Evolutionary conservation across 78 protist species (phyloP), one percentile per base, ranked within the genome.

Genomic region (Speleostelium caveatum): DNA sequence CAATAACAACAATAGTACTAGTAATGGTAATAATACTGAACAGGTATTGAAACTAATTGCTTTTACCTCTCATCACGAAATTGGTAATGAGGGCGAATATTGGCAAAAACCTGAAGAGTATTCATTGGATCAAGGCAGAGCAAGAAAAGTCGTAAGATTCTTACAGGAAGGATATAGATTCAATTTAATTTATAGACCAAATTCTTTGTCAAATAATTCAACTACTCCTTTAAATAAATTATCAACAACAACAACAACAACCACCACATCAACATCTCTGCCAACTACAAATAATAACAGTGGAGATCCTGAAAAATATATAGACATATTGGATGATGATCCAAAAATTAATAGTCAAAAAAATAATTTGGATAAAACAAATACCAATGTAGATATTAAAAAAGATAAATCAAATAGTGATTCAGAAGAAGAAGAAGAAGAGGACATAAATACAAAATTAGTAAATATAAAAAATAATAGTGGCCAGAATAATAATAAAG

Each of bases 71-170:
- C 76, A 69, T 30, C 76, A 69, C 19, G 76, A 69, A 14, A 69
- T 69, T 30, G 76, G 76, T 19, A 32, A 24, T 30, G 76, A 69
- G 19, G 76, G 76, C 28, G 76, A 69, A 19, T 12, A 33, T 69
- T 69, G 76, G 76, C 28, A 45, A n/a, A 69, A 69, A 69, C 76
- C 76, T 17, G 76, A 45, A 19, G 76, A 69, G 16, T 69, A 69
- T 28, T 69, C 76, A 21, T 69, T 69, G 49, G 76, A 69, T 69
- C 76, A 69, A 69, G 76, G 76, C 30, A 69, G 76, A 69, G 76
- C 76, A 28, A 39, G 49, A 69, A 69, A 69, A 49, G 60, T 69
- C 3, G 60, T 69, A n/a, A 69, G 39, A 69, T 69, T 69, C 59
- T n/a, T 53, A 30, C 76, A 69, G 45, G 76, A 69, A 33, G 76